These are phyloP conservation scores for Kingdonia uniflora DNA, from an alignment of 164 flowering plant species.

Conservation along the genomic window DNA sequence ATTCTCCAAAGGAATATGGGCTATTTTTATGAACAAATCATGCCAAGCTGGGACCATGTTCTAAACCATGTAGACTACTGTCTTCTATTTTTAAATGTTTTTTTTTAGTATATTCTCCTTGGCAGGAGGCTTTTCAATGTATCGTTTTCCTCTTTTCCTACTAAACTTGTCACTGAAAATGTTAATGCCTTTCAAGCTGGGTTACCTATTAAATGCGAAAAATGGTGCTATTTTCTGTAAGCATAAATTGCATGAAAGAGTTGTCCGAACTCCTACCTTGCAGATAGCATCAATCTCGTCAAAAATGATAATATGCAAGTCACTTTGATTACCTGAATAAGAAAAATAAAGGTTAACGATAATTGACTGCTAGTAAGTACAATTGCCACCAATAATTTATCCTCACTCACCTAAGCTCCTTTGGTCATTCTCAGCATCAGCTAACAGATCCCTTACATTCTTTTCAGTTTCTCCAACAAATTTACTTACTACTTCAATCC, in stretches of 20 bases:
- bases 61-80: too few relatives aligned
- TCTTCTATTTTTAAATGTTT: too few relatives aligned
- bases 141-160: too few relatives aligned
- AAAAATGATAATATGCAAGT: conserved; percentile 65
- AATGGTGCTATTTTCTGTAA: too few relatives aligned
- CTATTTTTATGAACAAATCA: too few relatives aligned
- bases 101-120: too few relatives aligned
- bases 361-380: not conserved
- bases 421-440: conserved; percentile 67
- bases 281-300: conserved; percentile 83
- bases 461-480: conserved; percentile 73
- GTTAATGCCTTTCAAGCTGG: too few relatives aligned
- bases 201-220: too few relatives aligned
- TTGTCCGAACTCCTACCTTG: conserved; percentile 30
- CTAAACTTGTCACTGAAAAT: too few relatives aligned
- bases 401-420: conserved; percentile 30
- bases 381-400: not conserved
- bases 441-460: conserved; percentile 63
- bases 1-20: too few relatives aligned
- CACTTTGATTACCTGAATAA: conserved; percentile 59
- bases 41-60: too few relatives aligned
- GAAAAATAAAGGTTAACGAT: conserved; percentile 5
- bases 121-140: too few relatives aligned
- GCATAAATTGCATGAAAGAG: not conserved
- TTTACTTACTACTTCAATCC: conserved; percentile 66